Base-by-base conservation (phyloP, 2,329 filamentous ascomycete species). In the Hypomyces perniciosus region DNA sequence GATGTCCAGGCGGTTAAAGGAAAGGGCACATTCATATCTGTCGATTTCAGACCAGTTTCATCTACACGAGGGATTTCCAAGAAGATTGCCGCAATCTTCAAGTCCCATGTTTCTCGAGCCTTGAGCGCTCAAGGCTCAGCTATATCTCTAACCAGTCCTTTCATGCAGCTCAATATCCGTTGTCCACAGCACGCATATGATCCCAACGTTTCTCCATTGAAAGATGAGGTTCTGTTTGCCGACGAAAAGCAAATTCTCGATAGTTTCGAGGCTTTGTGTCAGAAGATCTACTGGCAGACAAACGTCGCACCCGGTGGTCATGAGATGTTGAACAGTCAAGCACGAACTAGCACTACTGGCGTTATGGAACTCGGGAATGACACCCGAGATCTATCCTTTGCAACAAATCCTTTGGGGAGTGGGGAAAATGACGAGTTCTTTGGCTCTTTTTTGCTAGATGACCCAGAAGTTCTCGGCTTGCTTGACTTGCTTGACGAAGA, bases 221-320 rank as follows among this genome's bases (percentile, higher is more conserved):
- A 91, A 62, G 81, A 88, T 51, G 81, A 89, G 58, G 76, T 91
- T 2, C 60, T 89, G 1, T 90, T 91, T 60, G 72, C 71, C 4
- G 71, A 88, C 46, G 77, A 83, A 54, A 44, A 64, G 2, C 44
- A 48, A 2, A 41, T 81, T 0, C 55, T 80, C 2, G 58, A 68
- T n/a, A 64, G 72, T 13, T 81, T 82, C 45, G 70, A 71, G 33
- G 56, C 56, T 1, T 61, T 80, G 13, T 77, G 75, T 26, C 57
- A 62, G 30, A 62, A 66, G 5, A 53, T 71, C 6, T 79, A 81
- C 48, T 46, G 38, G 8, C 28, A 47, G 2, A 20, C 41, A 29
- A 29, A 33, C 6, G 30, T 7, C 9, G 6, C 8, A 6, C 29
- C 8, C 20, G 43, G 20, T 27, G 28, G 12, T n/a, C 1, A 8